Evolutionary conservation across 108 stramenopile species (phyloP), one percentile per base, ranked within the genome.

Genomic region (Conticribra weissflogii): DNA sequence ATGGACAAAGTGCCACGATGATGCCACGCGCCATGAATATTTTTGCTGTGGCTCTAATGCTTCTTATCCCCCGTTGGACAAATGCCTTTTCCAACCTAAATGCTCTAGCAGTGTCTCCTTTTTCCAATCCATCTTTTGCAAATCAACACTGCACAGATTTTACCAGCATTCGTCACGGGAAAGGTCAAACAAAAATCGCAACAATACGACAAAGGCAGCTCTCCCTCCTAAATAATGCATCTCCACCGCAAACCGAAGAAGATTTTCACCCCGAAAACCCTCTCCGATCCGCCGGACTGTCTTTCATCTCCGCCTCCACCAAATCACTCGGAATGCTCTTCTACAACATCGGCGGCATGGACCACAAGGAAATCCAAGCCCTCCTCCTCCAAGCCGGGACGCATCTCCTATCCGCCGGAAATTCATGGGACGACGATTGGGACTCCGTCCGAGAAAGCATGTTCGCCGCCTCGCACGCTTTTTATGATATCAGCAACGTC

Each of bases 311-410:
- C 7, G 78, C 78, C 60, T 79, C 78, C 30, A 57, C 72, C 23
- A 74, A 74, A 53, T 65, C 72, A 1, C 72, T 68, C 29, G 74
- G 66, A n/a, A 68, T 79, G 78, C 66, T 79, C n/a, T 79, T 79
- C 59, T 79, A 79, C 71, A 79, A 79, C 59, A 72, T 79, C 9
- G 78, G 78, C 3, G 78, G 78, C 0, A 66, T 79, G 65, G 78
- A 72, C 29, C 78, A 79, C 66, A 79, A 79, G 23, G 78, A 79
- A n/a, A 72, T 79, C 21, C 78, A 79, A 67, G 78, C 78, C 1
- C 66, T 72, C 0, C 55, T 79, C 1, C 15, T 64, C 2, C 46
- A 62, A 45, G 71, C 71, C 19, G 77, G 77, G 18, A 71, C 70
- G 2, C 56, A 69, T 1, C 64, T 78, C 21, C 63, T 78, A 47